phyloP scores from a whole-genome alignment of 164 flowering plant genomes.

The Cinnamomum chago region DNA sequence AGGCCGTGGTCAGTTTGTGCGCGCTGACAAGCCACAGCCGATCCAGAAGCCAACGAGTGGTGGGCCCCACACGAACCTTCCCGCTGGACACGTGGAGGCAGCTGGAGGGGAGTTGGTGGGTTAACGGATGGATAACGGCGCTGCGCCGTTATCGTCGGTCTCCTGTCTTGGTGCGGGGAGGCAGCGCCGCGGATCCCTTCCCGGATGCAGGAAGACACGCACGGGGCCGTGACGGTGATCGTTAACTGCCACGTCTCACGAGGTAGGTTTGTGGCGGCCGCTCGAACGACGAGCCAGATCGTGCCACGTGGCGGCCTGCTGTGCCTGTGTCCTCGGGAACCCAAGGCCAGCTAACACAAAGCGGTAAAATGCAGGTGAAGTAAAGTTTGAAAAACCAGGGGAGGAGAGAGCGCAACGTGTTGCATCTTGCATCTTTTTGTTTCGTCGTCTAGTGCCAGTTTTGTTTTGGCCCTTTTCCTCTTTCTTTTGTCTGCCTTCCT shows the following conservation, averaged over 20 bases:
- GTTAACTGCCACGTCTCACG: slow-evolving; percentile 22
- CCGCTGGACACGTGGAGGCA: background rate
- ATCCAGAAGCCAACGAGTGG: background rate
- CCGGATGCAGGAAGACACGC: slow-evolving; percentile 13
- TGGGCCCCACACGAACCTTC: background rate
- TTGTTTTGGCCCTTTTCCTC: background rate
- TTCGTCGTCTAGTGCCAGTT: background rate
- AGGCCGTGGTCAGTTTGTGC: too few relatives aligned
- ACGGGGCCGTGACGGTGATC: slow-evolving; percentile 23
- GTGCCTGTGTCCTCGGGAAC: background rate
- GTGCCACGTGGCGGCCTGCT: background rate
- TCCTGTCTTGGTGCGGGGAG: slow-evolving; percentile 19
- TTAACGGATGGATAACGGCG: slow-evolving; percentile 5
- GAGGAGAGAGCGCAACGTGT: background rate
- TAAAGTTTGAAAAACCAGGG: background rate
- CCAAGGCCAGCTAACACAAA: background rate
- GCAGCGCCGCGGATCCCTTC: slow-evolving; percentile 14
- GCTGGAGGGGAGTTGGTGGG: slow-evolving; percentile 8
- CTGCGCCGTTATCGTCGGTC: slow-evolving; percentile 13
- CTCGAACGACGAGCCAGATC: background rate
- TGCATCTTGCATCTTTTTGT: too few relatives aligned
- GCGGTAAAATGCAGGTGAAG: background rate
- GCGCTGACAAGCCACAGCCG: too few relatives aligned
- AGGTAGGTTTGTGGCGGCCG: background rate
- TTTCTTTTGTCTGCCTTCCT: background rate